Base-by-base conservation (phyloP, 2,329 filamentous ascomycete species). In the Gnomoniopsis sp. region DNA sequence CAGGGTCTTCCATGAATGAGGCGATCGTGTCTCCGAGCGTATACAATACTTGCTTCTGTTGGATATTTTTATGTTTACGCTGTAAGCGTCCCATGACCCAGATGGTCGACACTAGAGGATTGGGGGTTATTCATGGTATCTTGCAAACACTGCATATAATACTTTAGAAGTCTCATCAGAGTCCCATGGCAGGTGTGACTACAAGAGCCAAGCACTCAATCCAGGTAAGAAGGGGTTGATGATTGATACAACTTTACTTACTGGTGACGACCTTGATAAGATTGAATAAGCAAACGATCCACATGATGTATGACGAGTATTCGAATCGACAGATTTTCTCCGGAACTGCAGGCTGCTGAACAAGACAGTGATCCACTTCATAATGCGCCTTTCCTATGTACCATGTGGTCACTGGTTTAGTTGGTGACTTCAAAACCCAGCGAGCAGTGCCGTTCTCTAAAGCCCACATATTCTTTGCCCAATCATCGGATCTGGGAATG, bases 381-480 rank as follows among this genome's bases (percentile, higher is more conserved):
- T 68, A 69, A 0, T 51, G 55, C 1, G 57, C 59, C 14, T 63
- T 63, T 1, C 67, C 67, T 17, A 70, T 55, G 21, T 38, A 65
- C 57, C 65, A 57, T 7, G 51, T 62, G 1, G 59, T 64, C 1
- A 68, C 58, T 3, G 59, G 63, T 1, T 51, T 21, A 4, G 49
- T 36, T 1, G 60, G 62, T 17, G 49, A 43, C 8, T 17, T 54
- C 7, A 47, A 7, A 3, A 47, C 21, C 6, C 12, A 10, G 14
- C 7, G 7, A 4, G 19, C n/a, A 8, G 19, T 63, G 6, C 68
- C 66, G 19, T 69, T 68, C 6, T 46, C 51, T 11, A 65, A 21
- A 6, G 67, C 66, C 68, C 67, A 70, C 52, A 68, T 57, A 50
- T 68, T 67, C 59, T 70, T 69, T 6, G 60, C 60, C 66, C 65